Evolutionary conservation across 169 alveolate species (phyloP).

Genomic region (Pseudocohnilembus persalinus): DNA sequence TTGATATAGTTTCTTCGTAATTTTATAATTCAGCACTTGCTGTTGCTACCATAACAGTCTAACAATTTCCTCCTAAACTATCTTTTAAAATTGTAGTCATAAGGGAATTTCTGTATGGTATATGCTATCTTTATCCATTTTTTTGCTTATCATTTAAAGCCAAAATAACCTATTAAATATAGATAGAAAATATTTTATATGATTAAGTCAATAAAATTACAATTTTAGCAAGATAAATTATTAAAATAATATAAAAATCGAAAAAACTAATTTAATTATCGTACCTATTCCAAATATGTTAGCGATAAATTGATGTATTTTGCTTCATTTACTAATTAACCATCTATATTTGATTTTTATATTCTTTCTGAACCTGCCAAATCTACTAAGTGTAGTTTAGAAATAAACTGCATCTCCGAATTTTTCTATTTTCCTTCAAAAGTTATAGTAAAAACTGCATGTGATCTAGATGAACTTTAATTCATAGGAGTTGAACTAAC

Average conservation of each 20-base stretch:
- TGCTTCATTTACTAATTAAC: conserved; percentile 78
- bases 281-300: conserved; percentile 79
- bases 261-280: background rate
- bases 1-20: conserved; percentile 79
- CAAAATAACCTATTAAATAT: conserved; percentile 67
- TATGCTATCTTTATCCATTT: conserved; percentile 73
- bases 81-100: conserved; percentile 86
- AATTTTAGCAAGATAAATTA: no score
- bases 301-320: conserved; percentile 75
- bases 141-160: conserved; percentile 71
- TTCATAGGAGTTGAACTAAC: conserved; percentile 77
- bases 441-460: conserved; percentile 63
- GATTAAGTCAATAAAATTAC: no score
- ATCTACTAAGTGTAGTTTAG: conserved; percentile 83
- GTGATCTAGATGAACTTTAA: conserved; percentile 63
- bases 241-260: conserved; percentile 20
- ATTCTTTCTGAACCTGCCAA: conserved; percentile 85
- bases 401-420: conserved; percentile 65
- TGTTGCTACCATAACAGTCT: conserved; percentile 80
- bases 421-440: conserved; percentile 70
- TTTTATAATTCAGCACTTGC: conserved; percentile 60
- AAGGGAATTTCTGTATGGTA: conserved; percentile 84
- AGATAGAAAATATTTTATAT: no score
- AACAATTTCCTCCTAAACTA: conserved; percentile 82
- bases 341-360: conserved; percentile 72